Evolutionary conservation across 371 early-diverging fungal genomes (phyloP), one percentile per base, ranked within the genome.

Genomic region (Zopfochytrium polystomum): DNA sequence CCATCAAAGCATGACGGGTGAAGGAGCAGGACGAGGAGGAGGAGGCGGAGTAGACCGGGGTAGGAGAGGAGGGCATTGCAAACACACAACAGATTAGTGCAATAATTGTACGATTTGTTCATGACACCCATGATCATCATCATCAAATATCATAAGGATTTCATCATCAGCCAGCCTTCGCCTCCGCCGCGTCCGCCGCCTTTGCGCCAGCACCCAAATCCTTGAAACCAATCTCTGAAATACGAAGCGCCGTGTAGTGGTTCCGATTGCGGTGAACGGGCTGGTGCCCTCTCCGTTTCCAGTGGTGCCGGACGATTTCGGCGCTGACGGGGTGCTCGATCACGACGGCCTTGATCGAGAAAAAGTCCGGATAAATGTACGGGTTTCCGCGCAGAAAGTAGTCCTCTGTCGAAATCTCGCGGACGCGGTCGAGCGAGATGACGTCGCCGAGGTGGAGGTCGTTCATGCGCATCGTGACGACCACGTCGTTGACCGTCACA

Each of bases 331-430:
- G 83, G 52, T 97, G 94, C 74, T 97, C 96, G 50, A 93, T 81
- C 1, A 93, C 93, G 0, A 89, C 88, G 7, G 92, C 94, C 66
- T 85, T 80, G 63, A 97, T 86, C 50, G 74, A 75, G 67, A 80
- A 88, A 50, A 85, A 82, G 9, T 73, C 70, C 9, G 89, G 84
- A 27, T 85, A 75, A 23, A 97, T 82, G 59, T 85, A 90, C 27
- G 96, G 98, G 58, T 85, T 74, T 0, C 98, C 98, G 66, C 86
- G 76, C 65, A 97, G 78, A 3, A 91, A 82, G 66, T 85, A 92
- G 58, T 93, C 91, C 52, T 84, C 85, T 47, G 87, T 85, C 3
- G 92, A 92, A 27, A 97, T 71, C 73, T 97, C 96, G 35, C 87
- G 82, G 25, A 94, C 90, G 49, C 89, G 85, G 68, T 91, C 89